Conservation (phyloP, 2,329 filamentous ascomycete genomes). For the Dothiorella sarmentorum region DNA sequence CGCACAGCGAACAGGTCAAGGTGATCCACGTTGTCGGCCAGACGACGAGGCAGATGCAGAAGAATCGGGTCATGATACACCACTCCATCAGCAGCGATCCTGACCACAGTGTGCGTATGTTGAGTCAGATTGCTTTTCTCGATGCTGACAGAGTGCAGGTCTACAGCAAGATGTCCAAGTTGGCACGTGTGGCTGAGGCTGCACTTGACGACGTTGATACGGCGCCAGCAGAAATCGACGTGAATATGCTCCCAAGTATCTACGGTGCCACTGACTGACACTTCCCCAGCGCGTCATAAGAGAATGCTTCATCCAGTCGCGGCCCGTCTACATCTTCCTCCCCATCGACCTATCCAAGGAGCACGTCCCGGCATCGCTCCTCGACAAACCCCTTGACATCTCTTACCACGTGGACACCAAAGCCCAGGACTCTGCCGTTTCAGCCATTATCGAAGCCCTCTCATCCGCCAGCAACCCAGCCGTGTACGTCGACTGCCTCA, state of each 20-base stretch:
- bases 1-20: conserved; percentile 43
- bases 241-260: neutral
- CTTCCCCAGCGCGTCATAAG: conserved; percentile 34
- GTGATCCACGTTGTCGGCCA: conserved; percentile 47
- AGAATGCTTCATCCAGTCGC: conserved; percentile 42
- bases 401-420: conserved; percentile 27
- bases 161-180: conserved; percentile 41
- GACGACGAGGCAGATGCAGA: conserved; percentile 41
- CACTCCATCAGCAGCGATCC: conserved; percentile 42
- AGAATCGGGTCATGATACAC: conserved; percentile 44
- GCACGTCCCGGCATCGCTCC: conserved; percentile 31
- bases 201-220: conserved; percentile 40
- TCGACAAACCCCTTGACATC: conserved; percentile 38
- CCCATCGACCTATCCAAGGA: conserved; percentile 42
- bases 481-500: conserved; percentile 40
- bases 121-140: too few relatives aligned
- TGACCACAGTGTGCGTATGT: conserved; percentile 32
- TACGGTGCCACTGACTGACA: neutral
- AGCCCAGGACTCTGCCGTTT: conserved; percentile 31
- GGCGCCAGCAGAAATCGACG: conserved; percentile 42
- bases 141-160: conserved; percentile 22
- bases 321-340: conserved; percentile 45
- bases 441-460: conserved; percentile 34
- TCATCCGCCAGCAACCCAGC: conserved; percentile 35
- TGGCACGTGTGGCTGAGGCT: conserved; percentile 39